Conservation (phyloP, 805 yeast species). For the Candida maris region DNA sequence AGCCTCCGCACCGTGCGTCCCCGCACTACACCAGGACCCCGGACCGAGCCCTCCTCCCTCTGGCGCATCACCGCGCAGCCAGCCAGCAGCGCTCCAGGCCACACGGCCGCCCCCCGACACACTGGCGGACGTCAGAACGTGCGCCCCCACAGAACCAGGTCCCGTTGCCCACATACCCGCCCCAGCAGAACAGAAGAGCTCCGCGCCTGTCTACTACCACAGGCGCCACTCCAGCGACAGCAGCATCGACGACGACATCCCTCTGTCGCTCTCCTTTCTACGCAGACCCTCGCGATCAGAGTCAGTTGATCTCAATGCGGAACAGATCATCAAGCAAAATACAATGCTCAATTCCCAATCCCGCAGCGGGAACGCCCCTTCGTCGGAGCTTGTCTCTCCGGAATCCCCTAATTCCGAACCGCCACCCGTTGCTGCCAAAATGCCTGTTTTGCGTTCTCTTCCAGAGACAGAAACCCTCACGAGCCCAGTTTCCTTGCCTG, state of each 20-base stretch:
- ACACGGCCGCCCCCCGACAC: too few relatives aligned
- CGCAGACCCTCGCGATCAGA: conserved; percentile 31
- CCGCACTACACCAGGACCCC: too few relatives aligned
- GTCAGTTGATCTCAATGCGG: conserved; percentile 19
- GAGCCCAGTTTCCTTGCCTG: conserved; percentile 12
- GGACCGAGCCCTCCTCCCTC: too few relatives aligned
- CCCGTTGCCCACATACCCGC: too few relatives aligned
- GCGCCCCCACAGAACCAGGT: too few relatives aligned
- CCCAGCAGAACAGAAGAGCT: too few relatives aligned
- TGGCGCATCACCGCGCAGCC: too few relatives aligned
- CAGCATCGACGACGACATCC: conserved; percentile 22
- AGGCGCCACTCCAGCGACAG: conserved; percentile 18
- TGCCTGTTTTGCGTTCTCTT: too few relatives aligned
- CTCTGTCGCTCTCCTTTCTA: conserved; percentile 31
- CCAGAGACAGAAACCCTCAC: conserved; percentile 6
- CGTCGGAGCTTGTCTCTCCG: background rate
- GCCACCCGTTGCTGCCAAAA: background rate
- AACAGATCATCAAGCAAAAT: conserved; percentile 29
- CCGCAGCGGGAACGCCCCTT: background rate
- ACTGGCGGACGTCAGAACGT: too few relatives aligned
- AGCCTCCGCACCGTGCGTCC: too few relatives aligned
- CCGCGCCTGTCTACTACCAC: too few relatives aligned
- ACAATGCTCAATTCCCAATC: conserved; percentile 26
- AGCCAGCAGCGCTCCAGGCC: too few relatives aligned
- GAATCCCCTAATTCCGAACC: background rate